Evolutionary conservation across 2,329 filamentous ascomycete species (phyloP), one percentile per base, ranked within the genome.

Genomic region (Chalaropsis ovoidea): DNA sequence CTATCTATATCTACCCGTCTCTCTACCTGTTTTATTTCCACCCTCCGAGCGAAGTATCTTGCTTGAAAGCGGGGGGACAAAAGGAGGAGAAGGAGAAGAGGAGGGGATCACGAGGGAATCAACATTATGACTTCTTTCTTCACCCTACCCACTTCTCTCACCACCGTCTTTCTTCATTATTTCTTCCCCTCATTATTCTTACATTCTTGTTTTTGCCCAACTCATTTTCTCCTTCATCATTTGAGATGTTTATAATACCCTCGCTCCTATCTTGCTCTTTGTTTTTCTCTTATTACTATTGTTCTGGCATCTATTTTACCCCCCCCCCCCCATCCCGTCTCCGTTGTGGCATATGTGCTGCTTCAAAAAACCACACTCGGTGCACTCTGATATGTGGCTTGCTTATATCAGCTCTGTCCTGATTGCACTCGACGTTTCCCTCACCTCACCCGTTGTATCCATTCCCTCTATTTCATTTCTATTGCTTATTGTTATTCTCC

Each of bases 141-240:
- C 22, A 42, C 11, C 39, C 3, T 22, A 1, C 1, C 19, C 10
- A 47, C n/a, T 45, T 42, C 17, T 22, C 19, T 54, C 22, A 11
- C 15, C 5, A 39, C 62, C 19, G 6, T 43, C 42, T 19, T 24
- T 54, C 27, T 54, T 24, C 43, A 22, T 35, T 41, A 35, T 63
- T 24, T 17, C 49, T 41, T 54, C 27, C 35, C 35, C 17, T 17
- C 31, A 39, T 47, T 35, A 47, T 43, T 49, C 7, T 7, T 31
- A n/a, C 24, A 47, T 63, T 47, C 24, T 54, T 63, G 27, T 41
- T 52, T 42, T 35, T 39, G 31, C 10, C 39, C 8, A 24, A 11
- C 41, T 61, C 39, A 52, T 63, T 43, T 63, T 22, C 61, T 63
- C 15, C 61, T 49, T 7, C 41, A 47, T 63, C 19, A 39, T 54